Percentiles rank a stretch among this genome's conserved stretches.
Conservation (phyloP, 192 early-diverging fungal species). For the Backusella macrospora region DNA sequence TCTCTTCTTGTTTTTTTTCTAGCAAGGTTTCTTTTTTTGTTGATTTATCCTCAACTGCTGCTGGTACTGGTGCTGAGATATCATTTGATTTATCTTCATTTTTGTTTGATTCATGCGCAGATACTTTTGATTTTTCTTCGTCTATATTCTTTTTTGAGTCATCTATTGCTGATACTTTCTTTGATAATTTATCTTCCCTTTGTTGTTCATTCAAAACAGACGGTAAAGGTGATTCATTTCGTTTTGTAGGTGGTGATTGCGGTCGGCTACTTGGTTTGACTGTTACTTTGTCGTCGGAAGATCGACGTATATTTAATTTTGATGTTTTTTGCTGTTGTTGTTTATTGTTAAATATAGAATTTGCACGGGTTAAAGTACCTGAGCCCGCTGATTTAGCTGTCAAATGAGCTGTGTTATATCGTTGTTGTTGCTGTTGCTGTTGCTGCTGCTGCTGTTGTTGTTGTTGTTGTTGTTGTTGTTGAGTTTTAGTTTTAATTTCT, state of each 20-base stretch:
- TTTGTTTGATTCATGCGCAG: neutral
- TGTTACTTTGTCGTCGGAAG: constrained; percentile 4
- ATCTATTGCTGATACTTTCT: neutral
- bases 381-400: constrained; percentile 18
- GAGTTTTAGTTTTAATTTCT: neutral
- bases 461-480: neutral
- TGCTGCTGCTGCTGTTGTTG: neutral
- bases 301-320: constrained; percentile 10
- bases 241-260: constrained; percentile 19
- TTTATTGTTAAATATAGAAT: neutral
- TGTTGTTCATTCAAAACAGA: neutral
- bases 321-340: constrained; percentile 9
- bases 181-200: neutral
- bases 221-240: constrained; percentile 14
- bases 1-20: neutral
- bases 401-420: neutral
- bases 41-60: neutral
- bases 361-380: constrained; percentile 14
- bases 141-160: neutral
- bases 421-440: neutral
- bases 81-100: neutral
- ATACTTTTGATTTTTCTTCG: neutral
- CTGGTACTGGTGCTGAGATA: no score
- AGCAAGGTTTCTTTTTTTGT: neutral
- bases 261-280: constrained; percentile 6